These are phyloP conservation scores for Oxyria digyna DNA, from an alignment of 148 eudicot species.

Conservation along the genomic window DNA sequence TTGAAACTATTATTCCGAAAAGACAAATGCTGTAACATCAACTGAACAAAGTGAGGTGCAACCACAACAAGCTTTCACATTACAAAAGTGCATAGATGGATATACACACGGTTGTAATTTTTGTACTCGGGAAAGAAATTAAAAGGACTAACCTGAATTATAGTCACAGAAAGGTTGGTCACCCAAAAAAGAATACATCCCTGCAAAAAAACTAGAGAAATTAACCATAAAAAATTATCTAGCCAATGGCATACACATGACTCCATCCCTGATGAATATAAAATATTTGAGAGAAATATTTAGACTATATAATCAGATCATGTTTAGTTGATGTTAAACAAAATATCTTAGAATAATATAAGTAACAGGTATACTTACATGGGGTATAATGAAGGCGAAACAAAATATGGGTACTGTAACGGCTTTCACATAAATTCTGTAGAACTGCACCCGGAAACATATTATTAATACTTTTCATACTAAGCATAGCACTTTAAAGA, in stretches of 20 bases:
- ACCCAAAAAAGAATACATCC: slow-evolving; percentile 77
- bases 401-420: slow-evolving; percentile 54
- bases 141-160: slow-evolving; percentile 51
- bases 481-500: neutral
- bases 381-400: slow-evolving; percentile 55
- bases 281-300: neutral
- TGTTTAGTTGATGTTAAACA: neutral
- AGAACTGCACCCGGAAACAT: slow-evolving; percentile 36
- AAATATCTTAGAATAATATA: neutral
- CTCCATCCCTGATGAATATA: neutral
- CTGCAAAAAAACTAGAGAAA: slow-evolving; percentile 30
- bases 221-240: neutral
- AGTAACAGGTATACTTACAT: slow-evolving; percentile 30
- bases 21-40: slow-evolving; percentile 46
- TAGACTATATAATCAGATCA: neutral
- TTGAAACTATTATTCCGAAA: slow-evolving; percentile 48
- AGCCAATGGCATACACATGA: neutral
- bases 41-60: neutral
- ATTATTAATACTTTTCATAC: neutral
- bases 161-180: slow-evolving; percentile 45
- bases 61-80: neutral
- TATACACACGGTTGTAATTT: neutral
- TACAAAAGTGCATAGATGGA: neutral
- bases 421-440: slow-evolving; percentile 48
- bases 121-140: neutral